Evolutionary conservation across 306 rosid species (phyloP), one percentile per base, ranked within the genome.

Genomic region (Malus sieversii): DNA sequence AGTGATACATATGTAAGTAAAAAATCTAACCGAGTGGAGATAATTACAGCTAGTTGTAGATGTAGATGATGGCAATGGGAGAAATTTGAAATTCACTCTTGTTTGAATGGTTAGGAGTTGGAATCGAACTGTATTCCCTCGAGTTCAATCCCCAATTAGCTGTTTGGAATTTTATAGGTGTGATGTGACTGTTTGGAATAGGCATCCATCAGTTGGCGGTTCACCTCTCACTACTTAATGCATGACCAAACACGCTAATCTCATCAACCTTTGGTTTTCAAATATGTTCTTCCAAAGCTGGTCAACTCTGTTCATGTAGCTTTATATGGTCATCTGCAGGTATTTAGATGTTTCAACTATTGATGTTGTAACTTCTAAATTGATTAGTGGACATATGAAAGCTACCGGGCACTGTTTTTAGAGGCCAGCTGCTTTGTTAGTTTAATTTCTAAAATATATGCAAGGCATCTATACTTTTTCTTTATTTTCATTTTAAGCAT

Each of bases 161-260:
- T 80, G 20, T 55, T 72, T 78, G 79, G 81, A 59, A 25, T 65
- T 71, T 75, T 76, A 70, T 71, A 94, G 98, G 77, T 70, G 85
- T 77, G 92, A 90, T 77, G 84, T 95, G 74, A 87, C 97, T 45
- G 89, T 95, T 84, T 95, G 98, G 98, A 92, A 95, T 78, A 86
- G 97, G 81, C 40, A 6, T 35, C 40, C 40, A 35, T 35, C 6
- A 46, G 6, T 58, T 55, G 8, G 32, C 16, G 10, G 14, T 71
- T 71, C 75, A 72, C 35, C 55, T 72, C 38, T 22, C 65, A 10
- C 15, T 71, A 10, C 18, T 51, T 19, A 11, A 71, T 22, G 30
- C 23, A n/a, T 11, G 18, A 71, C 35, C 66, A 35, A 23, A 38
- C 19, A 46, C 32, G 29, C 40, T 32, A 60, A 1, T 66, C 7